Base-by-base conservation (phyloP, 1,284 basidiomycete species). In the Irpex sp. region DNA sequence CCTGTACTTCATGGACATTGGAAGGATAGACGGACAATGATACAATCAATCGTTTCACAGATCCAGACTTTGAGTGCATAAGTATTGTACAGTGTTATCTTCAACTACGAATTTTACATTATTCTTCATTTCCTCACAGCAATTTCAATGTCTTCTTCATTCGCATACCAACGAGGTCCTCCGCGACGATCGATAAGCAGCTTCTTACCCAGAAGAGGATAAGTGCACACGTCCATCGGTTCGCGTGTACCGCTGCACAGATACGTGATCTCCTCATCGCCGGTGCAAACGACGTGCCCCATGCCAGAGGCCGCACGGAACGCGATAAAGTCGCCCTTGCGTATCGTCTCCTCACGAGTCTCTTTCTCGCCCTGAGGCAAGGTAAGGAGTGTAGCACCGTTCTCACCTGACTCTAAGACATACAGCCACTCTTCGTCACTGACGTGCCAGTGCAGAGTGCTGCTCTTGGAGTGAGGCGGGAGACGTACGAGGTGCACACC, bases 381-480 rank as follows among this genome's bases (percentile, higher is more conserved):
- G 15, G 69, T 44, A 57, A 73, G 48, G 31, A 72, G 58, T 15
- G 60, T 64, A 1, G 68, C 69, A 57, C 63, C 69, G 15, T 21
- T 31, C 17, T 65, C 65, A 17, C 68, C 69, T 6, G 72, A 72
- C n/a, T 72, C 70, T 55, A 74, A 56, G 58, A 74, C 67, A 63
- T 70, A 74, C 60, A 67, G 64, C 70, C 70, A 74, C 64, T 74
- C 73, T 62, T 74, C 73, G 37, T 72, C 71, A 40, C 64, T 63
- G 48, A 58, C 66, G 62, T 74, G 73, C 68, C 70, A 72, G 66
- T 74, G 73, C 48, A 69, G 52, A 26, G 69, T 67, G 21, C 69
- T 67, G 62, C 68, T 71, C 59, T 63, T 68, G 54, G 65, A 66
- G 58, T 66, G 59, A 2, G 73, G 68, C 2, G 68, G 66, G 26